phyloP scores from a whole-genome alignment of 108 stramenopile species.

The Cyclotella cryptica region DNA sequence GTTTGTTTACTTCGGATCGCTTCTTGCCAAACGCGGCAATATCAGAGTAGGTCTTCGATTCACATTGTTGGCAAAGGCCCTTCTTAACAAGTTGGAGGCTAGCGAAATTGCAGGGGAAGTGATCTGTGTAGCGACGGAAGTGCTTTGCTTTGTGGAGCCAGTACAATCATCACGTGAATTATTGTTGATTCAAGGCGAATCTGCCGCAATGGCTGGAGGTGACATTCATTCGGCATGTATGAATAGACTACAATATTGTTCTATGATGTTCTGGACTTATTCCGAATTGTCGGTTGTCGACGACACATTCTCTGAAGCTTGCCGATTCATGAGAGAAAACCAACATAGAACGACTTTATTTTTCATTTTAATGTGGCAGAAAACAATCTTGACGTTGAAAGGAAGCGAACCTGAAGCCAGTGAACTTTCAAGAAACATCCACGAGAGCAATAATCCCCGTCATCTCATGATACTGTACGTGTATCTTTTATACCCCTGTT shows the following conservation, averaged over 20 bases:
- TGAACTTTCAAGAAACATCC: no score
- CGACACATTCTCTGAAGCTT: no score
- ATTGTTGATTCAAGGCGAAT: neutral
- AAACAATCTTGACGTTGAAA: no score
- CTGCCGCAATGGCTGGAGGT: neutral
- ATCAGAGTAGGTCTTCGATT: constrained; percentile 13
- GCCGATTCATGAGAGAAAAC: no score
- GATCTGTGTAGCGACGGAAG: neutral
- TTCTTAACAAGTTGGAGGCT: neutral
- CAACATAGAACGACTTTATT: no score
- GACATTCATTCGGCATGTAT: neutral
- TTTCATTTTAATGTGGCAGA: no score
- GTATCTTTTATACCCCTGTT: no score
- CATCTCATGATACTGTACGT: no score
- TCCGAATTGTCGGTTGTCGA: no score
- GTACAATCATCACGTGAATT: constrained; percentile 5
- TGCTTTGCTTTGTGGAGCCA: constrained; percentile 5
- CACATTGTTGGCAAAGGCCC: constrained; percentile 2
- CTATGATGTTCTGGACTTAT: no score
- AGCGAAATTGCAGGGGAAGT: constrained; percentile 2
- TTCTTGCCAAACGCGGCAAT: constrained; percentile 2
- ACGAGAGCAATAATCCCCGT: no score
- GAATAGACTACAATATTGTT: neutral
- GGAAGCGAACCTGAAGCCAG: no score
- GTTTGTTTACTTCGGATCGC: constrained; percentile 18